phyloP scores from a whole-genome alignment of 1,284 basidiomycete species.

The Moniliella sp. region DNA sequence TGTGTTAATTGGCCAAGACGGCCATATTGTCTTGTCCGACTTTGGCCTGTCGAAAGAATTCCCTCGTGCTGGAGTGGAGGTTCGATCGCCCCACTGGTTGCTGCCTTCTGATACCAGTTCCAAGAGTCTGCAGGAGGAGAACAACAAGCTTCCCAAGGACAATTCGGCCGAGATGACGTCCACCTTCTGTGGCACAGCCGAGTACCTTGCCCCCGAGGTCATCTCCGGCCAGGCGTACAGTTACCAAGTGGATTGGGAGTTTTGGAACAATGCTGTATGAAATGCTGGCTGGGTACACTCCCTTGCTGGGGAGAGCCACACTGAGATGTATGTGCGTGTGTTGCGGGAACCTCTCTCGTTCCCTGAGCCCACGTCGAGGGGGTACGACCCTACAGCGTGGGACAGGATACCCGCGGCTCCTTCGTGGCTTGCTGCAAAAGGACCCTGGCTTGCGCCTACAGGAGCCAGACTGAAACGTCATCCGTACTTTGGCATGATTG shows the following conservation, averaged over 20 bases:
- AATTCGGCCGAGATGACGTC: constrained; percentile 47
- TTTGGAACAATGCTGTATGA: constrained; percentile 91
- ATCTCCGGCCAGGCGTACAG: constrained; percentile 73
- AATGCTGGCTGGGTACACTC: constrained; percentile 74
- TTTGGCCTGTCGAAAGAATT: constrained; percentile 64
- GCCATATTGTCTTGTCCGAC: constrained; percentile 84
- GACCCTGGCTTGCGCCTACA: constrained; percentile 72
- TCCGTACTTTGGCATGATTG: constrained; percentile 86
- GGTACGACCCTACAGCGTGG: no score
- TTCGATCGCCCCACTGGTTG: constrained; percentile 3
- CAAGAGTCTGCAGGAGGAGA: constrained; percentile 26
- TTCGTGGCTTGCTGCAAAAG: constrained; percentile 76
- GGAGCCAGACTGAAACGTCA: constrained; percentile 75
- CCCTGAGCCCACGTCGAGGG: constrained; percentile 63
- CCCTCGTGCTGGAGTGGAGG: constrained; percentile 3
- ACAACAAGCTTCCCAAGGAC: constrained; percentile 64
- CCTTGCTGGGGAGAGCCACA: constrained; percentile 79
- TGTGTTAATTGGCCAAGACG: constrained; percentile 71
- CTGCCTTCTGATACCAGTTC: constrained; percentile 1
- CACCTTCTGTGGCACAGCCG: constrained; percentile 51
- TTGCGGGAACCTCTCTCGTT: constrained; percentile 68
- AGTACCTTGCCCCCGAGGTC: constrained; percentile 38
- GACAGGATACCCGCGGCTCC: constrained; percentile 81
- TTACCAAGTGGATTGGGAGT: constrained; percentile 94
- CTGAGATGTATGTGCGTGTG: constrained; percentile 78